A percentile compares a stretch with the other conserved stretches of the same genome.
Conservation (phyloP, 805 yeast species). For the Metschnikowia vanudenii region DNA sequence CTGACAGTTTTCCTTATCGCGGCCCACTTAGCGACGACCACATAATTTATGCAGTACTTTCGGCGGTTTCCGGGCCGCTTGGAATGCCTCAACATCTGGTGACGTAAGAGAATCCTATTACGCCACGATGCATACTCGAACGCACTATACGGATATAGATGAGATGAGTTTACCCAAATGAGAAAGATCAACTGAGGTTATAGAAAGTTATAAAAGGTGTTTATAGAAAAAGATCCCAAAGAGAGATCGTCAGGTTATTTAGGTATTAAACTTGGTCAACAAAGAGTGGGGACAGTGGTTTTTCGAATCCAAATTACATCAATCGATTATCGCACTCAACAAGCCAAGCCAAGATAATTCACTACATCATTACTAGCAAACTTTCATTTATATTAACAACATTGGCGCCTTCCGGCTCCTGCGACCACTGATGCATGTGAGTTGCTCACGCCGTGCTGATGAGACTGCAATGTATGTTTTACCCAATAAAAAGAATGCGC, state of each 20-base stretch:
- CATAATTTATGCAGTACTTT: neutral
- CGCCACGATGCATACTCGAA: too few species aligned
- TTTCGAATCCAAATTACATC: too few species aligned
- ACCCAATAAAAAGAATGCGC: neutral
- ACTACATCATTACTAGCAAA: too few species aligned
- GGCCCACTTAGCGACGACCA: neutral
- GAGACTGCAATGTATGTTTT: neutral
- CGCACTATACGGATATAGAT: too few species aligned
- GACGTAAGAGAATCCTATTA: neutral
- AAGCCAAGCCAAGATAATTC: too few species aligned
- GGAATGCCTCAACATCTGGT: neutral
- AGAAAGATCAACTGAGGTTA: neutral
- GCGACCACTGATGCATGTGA: too few species aligned
- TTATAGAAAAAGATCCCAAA: neutral
- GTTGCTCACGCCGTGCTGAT: neutral
- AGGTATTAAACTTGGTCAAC: too few species aligned
- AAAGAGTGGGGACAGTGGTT: too few species aligned
- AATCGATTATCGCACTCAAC: too few species aligned
- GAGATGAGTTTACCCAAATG: neutral
- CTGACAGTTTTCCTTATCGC: constrained; percentile 2
- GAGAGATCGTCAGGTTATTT: too few species aligned
- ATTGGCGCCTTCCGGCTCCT: too few species aligned
- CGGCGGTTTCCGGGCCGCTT: constrained; percentile 9
- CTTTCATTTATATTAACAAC: too few species aligned
- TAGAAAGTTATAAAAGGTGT: neutral